These are phyloP conservation scores for Euphorbia lathyris DNA, from an alignment of 345 rosid genomes.

Conservation along the genomic window DNA sequence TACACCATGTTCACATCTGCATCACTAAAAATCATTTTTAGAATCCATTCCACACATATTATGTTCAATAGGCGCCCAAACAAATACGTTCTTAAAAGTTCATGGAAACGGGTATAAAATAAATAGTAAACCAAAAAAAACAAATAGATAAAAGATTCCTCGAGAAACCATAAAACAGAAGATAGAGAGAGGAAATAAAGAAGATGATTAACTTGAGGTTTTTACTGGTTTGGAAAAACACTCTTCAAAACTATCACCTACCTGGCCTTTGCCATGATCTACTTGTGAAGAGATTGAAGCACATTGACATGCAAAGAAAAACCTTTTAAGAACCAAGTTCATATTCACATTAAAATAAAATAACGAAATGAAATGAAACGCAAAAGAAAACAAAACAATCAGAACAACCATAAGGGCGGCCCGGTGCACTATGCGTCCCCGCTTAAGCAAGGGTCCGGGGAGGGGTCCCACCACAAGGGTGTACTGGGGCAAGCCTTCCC, in stretches of 20 bases:
- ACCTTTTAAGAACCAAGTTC: background rate
- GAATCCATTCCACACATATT: background rate
- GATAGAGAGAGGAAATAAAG: background rate
- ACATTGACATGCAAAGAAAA: background rate
- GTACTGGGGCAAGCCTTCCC: too few relatives aligned
- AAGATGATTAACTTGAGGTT: background rate
- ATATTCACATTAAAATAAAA: background rate
- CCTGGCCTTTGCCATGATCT: background rate
- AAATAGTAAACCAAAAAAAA: background rate
- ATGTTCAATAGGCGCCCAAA: background rate
- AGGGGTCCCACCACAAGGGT: too few relatives aligned
- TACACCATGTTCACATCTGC: background rate
- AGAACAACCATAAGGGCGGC: too few relatives aligned
- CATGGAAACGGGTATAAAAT: background rate
- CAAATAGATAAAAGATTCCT: background rate
- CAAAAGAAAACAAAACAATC: too few relatives aligned
- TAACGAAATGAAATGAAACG: too few relatives aligned
- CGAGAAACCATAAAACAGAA: background rate
- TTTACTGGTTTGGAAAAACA: background rate
- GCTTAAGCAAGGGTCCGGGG: too few relatives aligned
- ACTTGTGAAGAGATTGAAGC: background rate
- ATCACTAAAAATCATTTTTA: slow-evolving; percentile 1
- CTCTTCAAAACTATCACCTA: background rate
- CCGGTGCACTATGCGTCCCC: too few relatives aligned
- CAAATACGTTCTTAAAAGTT: background rate